phyloP scores from a whole-genome alignment of 345 rosid genomes.

The Rhodamnia rubescens region DNA sequence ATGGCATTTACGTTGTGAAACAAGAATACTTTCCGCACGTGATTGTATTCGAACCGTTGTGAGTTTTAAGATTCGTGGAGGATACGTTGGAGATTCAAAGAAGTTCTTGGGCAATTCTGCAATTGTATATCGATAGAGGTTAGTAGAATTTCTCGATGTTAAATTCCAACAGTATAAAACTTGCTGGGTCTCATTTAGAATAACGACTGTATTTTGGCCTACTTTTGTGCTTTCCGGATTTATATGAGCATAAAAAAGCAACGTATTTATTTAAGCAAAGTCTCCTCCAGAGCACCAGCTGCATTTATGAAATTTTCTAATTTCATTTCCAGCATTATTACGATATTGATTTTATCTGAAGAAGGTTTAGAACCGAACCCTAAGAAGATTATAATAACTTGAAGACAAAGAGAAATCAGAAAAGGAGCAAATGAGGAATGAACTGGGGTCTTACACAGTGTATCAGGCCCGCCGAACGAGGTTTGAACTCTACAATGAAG shows the following conservation, averaged over 20 bases:
- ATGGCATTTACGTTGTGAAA: no score
- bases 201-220: neutral
- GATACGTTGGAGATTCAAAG: no score
- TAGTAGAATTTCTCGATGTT: no score
- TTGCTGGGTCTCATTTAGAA: neutral
- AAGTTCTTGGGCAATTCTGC: no score
- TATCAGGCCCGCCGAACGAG: neutral
- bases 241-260: fast-evolving
- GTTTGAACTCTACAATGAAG: no score
- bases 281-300: no score
- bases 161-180: no score
- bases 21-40: no score
- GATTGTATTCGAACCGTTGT: no score
- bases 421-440: neutral
- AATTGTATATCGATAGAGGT: no score
- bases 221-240: neutral
- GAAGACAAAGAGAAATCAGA: neutral
- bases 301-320: neutral
- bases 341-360: neutral
- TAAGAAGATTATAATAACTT: neutral
- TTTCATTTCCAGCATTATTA: neutral
- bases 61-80: no score
- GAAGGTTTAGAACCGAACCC: neutral
- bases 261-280: neutral
- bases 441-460: neutral